Base-by-base conservation (phyloP, 192 early-diverging fungal species). In the Entomortierella parvispora region DNA sequence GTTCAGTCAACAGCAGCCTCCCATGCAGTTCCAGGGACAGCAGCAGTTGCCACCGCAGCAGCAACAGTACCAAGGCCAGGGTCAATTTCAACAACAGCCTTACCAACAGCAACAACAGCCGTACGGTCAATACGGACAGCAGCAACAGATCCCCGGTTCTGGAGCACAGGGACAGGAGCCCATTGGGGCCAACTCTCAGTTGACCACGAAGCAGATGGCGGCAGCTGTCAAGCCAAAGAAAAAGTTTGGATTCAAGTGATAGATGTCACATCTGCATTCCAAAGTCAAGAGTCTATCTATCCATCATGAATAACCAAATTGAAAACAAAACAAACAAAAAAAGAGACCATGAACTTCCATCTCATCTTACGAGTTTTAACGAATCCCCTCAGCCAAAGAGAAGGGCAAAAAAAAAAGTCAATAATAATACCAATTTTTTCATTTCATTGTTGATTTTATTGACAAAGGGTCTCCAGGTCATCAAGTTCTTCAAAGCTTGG, bases 181-280 rank as follows among this genome's bases (percentile, higher is more conserved):
- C 15, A 37, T 60, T 34, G 62, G 71, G 23, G 4, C 48, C 42
- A 65, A 53, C 50, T 74, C 71, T 8, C 69, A 71, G 25, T 20
- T 71, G 60, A 71, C 69, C 15, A 66, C 71, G 8, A 51, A 65
- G 57, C 71, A 74, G 58, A 55, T 66, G 71, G 56, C 62, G 11
- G 71, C 62, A 4, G 62, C 71, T 7, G 71, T 31, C 49, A 74
- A 72, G 49, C 44, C 70, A 25, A 72, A 74, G 59, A 74, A 74
- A 58, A 74, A 65, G 71, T 60, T 61, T 48, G 71, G 71, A 2
- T 26, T 59, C 37, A 74, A 61, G 43, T 74, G 63, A 63, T 74
- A 74, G 20, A 47, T 18, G 20, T 12, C 37, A 5, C 37, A 40
- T 12, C 37, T 40, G 37, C 37, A 5, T 40, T 40, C 37, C 37